Conservation (phyloP, 805 yeast genomes). For the Candida koratica region DNA sequence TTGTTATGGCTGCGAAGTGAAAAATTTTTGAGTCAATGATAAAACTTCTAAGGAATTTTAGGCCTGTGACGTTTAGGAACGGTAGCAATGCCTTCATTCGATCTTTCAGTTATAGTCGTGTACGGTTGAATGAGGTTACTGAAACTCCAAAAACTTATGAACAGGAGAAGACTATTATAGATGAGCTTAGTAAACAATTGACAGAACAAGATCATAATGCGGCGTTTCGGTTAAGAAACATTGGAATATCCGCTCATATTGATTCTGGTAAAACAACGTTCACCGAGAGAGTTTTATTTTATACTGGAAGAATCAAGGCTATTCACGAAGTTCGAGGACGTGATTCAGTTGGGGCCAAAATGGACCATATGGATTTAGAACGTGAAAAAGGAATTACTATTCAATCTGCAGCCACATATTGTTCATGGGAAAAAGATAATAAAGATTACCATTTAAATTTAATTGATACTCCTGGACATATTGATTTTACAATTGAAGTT, state of each 20-base stretch:
- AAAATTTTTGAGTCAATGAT: background rate
- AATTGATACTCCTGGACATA: constrained; percentile 98
- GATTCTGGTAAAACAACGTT: constrained; percentile 98
- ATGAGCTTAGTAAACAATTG: constrained; percentile 48
- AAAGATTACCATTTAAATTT: constrained; percentile 80
- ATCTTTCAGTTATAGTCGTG: constrained; percentile 3
- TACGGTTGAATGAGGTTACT: constrained; percentile 1
- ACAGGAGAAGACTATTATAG: constrained; percentile 68
- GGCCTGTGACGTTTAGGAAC: background rate
- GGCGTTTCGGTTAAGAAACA: constrained; percentile 71
- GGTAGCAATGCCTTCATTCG: no score
- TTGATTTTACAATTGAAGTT: constrained; percentile 97
- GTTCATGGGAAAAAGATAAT: constrained; percentile 84
- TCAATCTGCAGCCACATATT: constrained; percentile 97
- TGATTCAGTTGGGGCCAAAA: constrained; percentile 97
- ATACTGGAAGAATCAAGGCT: constrained; percentile 95
- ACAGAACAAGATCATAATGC: constrained; percentile 50
- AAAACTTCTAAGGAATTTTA: constrained; percentile 1
- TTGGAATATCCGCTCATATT: constrained; percentile 97
- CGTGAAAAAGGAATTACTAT: constrained; percentile 98
- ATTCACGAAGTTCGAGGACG: constrained; percentile 96
- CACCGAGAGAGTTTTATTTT: constrained; percentile 93
- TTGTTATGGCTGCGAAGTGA: constrained; percentile 2
- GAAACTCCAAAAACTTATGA: constrained; percentile 51
- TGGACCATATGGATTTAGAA: constrained; percentile 99